Base-by-base conservation (phyloP, 768 basidiomycete genomes). In the Lentinula edodes region DNA sequence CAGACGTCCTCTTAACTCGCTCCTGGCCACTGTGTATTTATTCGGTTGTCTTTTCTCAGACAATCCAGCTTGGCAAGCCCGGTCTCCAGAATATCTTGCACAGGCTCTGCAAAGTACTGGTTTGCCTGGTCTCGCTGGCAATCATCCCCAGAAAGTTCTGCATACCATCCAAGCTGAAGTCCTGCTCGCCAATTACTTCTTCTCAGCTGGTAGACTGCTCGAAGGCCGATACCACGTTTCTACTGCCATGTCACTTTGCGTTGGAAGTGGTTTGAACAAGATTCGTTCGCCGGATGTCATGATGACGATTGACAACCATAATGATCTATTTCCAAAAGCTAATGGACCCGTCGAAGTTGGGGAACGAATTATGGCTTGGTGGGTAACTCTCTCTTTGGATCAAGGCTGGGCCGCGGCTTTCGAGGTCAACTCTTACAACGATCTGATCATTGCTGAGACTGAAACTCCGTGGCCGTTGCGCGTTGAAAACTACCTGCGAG, bases 131-230 rank as follows among this genome's bases (percentile, higher is more conserved):
- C 67, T 83, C 9, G 76, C 78, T 3, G 70, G 73, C 6, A 63
- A 60, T 1, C 81, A 84, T 38, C 76, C 78, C 35, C 65, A 75
- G 2, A 68, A 68, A 64, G 72, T 80, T n/a, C 66, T 85, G 43
- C 76, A 83, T 36, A 72, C 79, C 1, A 73, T 85, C 13, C 84
- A 85, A 64, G 74, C 80, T 1, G 80, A 87, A 61, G 73, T 87
- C 3, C 73, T 89, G 20, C 74, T 89, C 20, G 71, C 82, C 1
- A 76, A 76, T 58, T 87, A 83, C 65, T 83, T 87, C 68, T 82
- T 85, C 62, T 73, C 76, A 15, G 72, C 75, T 23, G 83, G 80
- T 23, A 74, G 83, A 20, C 67, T 76, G 15, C 70, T 85, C 7
- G 86, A 79, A 62, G 78, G 73, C 7, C 71, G 73, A 54, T 76